A percentile compares a stretch with the other conserved stretches of the same genome.
These are phyloP conservation scores for Lepidium didymum DNA, from an alignment of 345 rosid genomes.

Conservation along the genomic window DNA sequence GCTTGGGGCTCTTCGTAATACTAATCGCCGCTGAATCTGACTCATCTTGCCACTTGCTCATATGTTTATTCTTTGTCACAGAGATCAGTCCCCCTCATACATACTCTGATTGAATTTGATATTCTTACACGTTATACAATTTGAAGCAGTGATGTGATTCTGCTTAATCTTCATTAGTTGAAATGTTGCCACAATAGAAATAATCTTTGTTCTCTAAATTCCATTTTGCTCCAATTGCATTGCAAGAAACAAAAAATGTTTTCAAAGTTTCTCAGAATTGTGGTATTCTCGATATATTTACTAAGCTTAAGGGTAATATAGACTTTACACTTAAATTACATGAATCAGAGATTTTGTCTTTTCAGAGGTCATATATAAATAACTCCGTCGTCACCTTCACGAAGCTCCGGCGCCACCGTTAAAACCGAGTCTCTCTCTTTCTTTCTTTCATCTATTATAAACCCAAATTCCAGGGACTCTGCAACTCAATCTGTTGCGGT, in stretches of 20 bases:
- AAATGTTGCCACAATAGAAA: neutral
- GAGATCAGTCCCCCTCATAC: slow-evolving; percentile 5
- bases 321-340: neutral
- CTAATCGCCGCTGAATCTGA: slow-evolving; percentile 17
- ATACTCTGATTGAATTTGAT: slow-evolving; percentile 7
- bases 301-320: neutral
- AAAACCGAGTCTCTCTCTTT: neutral
- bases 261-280: neutral
- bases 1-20: slow-evolving; percentile 43
- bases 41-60: neutral
- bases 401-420: slow-evolving; percentile 26
- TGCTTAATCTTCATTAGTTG: slow-evolving; percentile 1
- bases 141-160: slow-evolving; percentile 4
- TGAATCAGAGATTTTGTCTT: slow-evolving; percentile 14
- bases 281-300: neutral
- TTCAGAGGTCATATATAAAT: slow-evolving; percentile 17
- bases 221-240: neutral
- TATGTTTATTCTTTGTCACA: slow-evolving; percentile 8
- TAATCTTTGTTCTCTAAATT: neutral
- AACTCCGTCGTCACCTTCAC: neutral
- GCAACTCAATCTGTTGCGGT: neutral
- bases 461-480: no score
- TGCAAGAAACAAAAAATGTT: slow-evolving; percentile 8
- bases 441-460: neutral
- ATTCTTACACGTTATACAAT: neutral